Evolutionary conservation across 2,329 filamentous ascomycete genomes (phyloP), one percentile per base, ranked within the genome.

Genomic region (Aspergillus brunneoviolaceus): DNA sequence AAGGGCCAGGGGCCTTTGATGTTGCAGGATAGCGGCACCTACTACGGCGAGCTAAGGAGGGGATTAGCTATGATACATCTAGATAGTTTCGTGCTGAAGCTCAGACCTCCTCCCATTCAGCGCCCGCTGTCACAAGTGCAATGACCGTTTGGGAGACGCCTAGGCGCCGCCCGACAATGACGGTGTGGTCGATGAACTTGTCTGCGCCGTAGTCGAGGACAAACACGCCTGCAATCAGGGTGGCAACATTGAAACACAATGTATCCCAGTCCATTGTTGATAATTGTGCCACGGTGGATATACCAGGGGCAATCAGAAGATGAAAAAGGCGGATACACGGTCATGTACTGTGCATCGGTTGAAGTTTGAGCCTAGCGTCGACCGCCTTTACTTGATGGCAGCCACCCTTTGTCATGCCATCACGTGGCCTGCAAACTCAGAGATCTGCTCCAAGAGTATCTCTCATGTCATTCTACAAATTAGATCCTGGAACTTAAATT

Each of bases 51-150:
- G 77, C 78, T 82, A 47, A 48, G 14, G 19, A 33, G 60, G 11
- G 25, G 9, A 29, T 53, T 35, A 60, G 52, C 39, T 39, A 57
- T 27, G 11, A 25, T 1, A 49, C n/a, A 54, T 49, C 19, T n/a
- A 16, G 5, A 51, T 48, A 14, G 4, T 1, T 14, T 9, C 50
- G 14, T 14, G 10, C 23, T 49, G 45, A 51, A 4, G 2, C 9
- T 9, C 27, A 9, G 67, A 82, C 81, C 77, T 85, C 82, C 77
- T 85, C 83, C 76, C 80, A 85, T 72, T 85, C 82, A 48, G 78
- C 81, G 19, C 82, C 82, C 12, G 79, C 81, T 3, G 82, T 84
- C 39, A 85, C 72, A 7, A 85, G 74, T 4, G 77, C 80, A 61
- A 85, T 78, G 27, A 84, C 55, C 2, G 80, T 80, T 31, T 78